These are phyloP conservation scores for Oenanthe javanica DNA, from an alignment of 140 eudicot species.

Conservation along the genomic window DNA sequence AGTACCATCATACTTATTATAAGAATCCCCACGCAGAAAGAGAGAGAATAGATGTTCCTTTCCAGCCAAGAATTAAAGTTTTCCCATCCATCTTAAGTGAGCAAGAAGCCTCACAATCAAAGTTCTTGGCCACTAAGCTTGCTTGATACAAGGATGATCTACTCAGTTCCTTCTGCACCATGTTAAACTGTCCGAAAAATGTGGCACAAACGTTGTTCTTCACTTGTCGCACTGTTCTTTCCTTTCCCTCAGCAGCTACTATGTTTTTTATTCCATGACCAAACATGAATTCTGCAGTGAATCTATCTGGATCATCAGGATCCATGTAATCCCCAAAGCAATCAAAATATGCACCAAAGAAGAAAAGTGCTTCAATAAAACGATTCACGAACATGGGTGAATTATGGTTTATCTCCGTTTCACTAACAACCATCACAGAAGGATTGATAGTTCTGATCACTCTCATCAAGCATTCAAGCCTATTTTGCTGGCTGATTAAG, in stretches of 20 bases:
- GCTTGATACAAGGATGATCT: constrained; percentile 23
- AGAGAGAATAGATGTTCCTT: constrained; percentile 27
- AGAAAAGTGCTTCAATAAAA: constrained; percentile 27
- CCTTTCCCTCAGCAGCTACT: constrained; percentile 24
- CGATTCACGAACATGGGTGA: constrained; percentile 27
- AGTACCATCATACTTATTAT: not conserved
- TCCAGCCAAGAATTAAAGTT: constrained; percentile 27
- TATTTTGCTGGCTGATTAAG: constrained; percentile 12
- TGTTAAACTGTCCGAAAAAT: constrained; percentile 16
- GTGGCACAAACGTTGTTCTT: constrained; percentile 17
- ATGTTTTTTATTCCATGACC: constrained; percentile 19
- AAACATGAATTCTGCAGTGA: constrained; percentile 8
- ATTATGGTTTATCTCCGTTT: constrained; percentile 24
- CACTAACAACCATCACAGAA: constrained; percentile 21
- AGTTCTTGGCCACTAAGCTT: constrained; percentile 21
- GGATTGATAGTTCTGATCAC: constrained; percentile 20
- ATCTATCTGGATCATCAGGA: constrained; percentile 16
- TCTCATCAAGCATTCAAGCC: constrained; percentile 20
- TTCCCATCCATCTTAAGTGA: constrained; percentile 23
- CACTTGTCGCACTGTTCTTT: constrained; percentile 26
- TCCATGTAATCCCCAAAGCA: constrained; percentile 22
- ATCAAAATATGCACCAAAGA: constrained; percentile 25
- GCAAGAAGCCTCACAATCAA: constrained; percentile 18
- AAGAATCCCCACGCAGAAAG: constrained; percentile 26
- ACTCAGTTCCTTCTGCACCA: constrained; percentile 25